phyloP scores from a whole-genome alignment of 805 yeast species.

The Lipomyces anomalus region DNA sequence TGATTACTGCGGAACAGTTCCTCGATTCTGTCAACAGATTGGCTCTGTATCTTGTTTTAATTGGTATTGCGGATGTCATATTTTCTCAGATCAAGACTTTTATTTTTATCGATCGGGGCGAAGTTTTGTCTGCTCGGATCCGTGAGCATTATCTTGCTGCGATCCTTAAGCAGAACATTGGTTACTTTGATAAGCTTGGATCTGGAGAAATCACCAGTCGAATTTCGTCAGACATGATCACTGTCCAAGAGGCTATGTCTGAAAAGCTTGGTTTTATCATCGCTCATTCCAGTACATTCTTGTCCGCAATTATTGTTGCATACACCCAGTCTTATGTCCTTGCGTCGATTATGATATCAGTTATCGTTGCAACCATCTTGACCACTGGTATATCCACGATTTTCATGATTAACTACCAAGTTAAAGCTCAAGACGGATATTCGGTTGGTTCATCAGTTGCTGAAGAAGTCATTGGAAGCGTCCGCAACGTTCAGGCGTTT shows the following conservation, averaged over 20 bases:
- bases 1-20: constrained; percentile 29
- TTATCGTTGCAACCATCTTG: constrained; percentile 31
- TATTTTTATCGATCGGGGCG: constrained; percentile 38
- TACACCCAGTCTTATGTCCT: constrained; percentile 36
- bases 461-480: constrained; percentile 28
- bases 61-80: constrained; percentile 34
- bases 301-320: constrained; percentile 36
- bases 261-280: constrained; percentile 39
- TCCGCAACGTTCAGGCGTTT: constrained; percentile 31
- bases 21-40: constrained; percentile 14
- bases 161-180: constrained; percentile 38
- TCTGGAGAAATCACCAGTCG: constrained; percentile 42
- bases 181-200: constrained; percentile 39
- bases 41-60: constrained; percentile 36
- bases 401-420: constrained; percentile 26
- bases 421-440: constrained; percentile 16
- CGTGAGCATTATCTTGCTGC: constrained; percentile 36
- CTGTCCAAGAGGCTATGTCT: constrained; percentile 40
- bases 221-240: constrained; percentile 38
- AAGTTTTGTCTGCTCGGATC: constrained; percentile 37
- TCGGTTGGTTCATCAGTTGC: constrained; percentile 28
- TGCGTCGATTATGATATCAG: constrained; percentile 34
- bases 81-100: constrained; percentile 32
- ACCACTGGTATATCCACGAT: constrained; percentile 31
- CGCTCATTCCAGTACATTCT: constrained; percentile 37